These are phyloP conservation scores for Musa troglodytarum DNA, from an alignment of 176 grass and related monocot genomes.

Conservation along the genomic window DNA sequence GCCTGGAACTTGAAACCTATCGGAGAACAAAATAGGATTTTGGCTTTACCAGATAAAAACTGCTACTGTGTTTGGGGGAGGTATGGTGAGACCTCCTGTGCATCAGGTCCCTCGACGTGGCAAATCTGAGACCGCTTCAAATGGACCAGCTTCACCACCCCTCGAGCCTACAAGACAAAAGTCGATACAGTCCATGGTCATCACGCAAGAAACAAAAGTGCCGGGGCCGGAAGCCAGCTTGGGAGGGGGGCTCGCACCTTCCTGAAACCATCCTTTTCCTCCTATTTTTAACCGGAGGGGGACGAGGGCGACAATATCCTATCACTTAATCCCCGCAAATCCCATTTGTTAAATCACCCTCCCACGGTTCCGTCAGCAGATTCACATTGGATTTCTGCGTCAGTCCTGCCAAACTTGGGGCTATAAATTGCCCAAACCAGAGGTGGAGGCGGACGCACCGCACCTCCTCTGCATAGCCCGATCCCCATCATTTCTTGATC, in stretches of 20 bases:
- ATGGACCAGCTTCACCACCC: not conserved
- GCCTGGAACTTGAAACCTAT: too few relatives aligned
- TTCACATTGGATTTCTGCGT: not conserved
- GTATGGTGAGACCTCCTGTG: not conserved
- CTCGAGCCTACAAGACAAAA: not conserved
- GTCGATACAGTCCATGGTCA: not conserved
- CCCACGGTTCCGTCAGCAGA: not conserved
- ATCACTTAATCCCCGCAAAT: not conserved
- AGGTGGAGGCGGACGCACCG: not conserved
- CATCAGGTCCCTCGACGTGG: not conserved
- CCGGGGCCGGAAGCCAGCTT: not conserved
- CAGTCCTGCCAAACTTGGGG: not conserved
- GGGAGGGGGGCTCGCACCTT: not conserved
- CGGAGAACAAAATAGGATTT: too few relatives aligned
- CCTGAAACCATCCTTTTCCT: not conserved
- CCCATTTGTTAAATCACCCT: not conserved
- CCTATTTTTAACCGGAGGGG: not conserved
- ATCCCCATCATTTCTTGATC: not conserved
- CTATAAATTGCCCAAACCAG: not conserved
- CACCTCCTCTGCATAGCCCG: not conserved
- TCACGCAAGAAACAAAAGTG: not conserved
- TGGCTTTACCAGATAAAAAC: too few relatives aligned
- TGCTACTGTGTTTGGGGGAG: too few relatives aligned
- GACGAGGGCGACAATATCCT: not conserved
- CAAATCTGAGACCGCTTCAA: not conserved